These are phyloP conservation scores for Pseudogymnoascus sp. DNA, from an alignment of 2,329 filamentous ascomycete genomes.

Conservation along the genomic window DNA sequence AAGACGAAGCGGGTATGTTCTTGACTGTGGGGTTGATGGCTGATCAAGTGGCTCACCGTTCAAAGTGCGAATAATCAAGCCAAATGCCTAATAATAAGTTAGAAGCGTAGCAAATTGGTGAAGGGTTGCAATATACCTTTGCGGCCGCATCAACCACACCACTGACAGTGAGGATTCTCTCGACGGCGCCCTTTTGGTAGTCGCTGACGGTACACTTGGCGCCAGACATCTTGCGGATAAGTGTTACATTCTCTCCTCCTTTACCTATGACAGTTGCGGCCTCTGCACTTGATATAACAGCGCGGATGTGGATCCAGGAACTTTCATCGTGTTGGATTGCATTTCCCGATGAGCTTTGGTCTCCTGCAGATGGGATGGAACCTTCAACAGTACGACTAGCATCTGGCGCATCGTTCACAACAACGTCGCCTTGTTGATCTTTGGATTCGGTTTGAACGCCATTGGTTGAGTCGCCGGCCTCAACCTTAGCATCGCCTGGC, in stretches of 20 bases:
- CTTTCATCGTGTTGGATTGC: constrained; percentile 73
- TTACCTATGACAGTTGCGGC: constrained; percentile 98
- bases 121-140: constrained; percentile 56
- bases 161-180: constrained; percentile 95
- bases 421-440: constrained; percentile 60
- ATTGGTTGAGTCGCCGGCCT: constrained; percentile 35
- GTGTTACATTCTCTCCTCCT: constrained; percentile 95
- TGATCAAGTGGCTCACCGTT: constrained; percentile 92
- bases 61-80: constrained; percentile 92
- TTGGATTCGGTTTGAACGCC: constrained; percentile 43
- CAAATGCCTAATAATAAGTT: constrained; percentile 63
- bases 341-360: constrained; percentile 29
- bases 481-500: constrained; percentile 34
- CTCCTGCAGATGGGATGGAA: constrained; percentile 34
- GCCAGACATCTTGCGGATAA: constrained; percentile 88
- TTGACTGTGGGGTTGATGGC: constrained; percentile 85
- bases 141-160: constrained; percentile 93
- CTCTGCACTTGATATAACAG: constrained; percentile 94
- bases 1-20: constrained; percentile 92
- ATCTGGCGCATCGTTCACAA: constrained; percentile 54
- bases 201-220: constrained; percentile 99
- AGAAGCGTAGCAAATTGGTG: constrained; percentile 9
- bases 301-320: constrained; percentile 92
- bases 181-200: constrained; percentile 92
- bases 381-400: constrained; percentile 46